Base-by-base conservation (phyloP, 1,284 basidiomycete genomes). In the Clitocybe nebularis region DNA sequence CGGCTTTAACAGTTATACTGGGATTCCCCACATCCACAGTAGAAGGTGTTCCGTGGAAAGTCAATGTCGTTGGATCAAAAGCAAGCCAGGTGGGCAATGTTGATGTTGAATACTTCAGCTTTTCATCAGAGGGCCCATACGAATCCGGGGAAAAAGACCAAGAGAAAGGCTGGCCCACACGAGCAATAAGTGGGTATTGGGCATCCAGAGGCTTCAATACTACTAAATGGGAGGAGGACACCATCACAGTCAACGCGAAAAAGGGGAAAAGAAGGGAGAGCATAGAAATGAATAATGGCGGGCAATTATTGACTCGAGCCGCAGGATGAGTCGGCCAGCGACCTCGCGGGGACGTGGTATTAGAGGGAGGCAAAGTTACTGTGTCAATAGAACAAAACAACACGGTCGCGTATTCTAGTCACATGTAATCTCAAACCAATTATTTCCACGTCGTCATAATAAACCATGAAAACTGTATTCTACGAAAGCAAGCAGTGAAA, bases 121-220 rank as follows among this genome's bases (percentile, higher is more conserved):
- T 38, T 34, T 70, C 70, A 41, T 66, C 57, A 16, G 66, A 50
- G n/a, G 74, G 75, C 16, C 60, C 56, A 59, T 89, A 90, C 0
- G 87, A 86, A 39, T 63, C 58, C 5, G 63, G 55, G 49, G 79
- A 72, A 53, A 86, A 72, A 1, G 77, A 63, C 85, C 86, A 91
- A 33, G 69, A 67, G 57, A 75, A 91, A 29, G 69, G 66, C 51
- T 74, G 53, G 56, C 69, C 66, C 34, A 79, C 58, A 44, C 83
- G 77, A 24, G 82, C 82, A 43, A 88, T 73, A 23, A 67, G 63
- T 21, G 85, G 81, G 36, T 76, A 72, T 62, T 88, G 85, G 32
- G 71, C 63, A 44, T 74, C 66, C 36, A 83, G 65, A 30, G 79
- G 72, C 52, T 69, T 69, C 25, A 62, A 49, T 16, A 84, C 67